phyloP scores from a whole-genome alignment of 2,329 filamentous ascomycete genomes.

The Trichoderma sp. region DNA sequence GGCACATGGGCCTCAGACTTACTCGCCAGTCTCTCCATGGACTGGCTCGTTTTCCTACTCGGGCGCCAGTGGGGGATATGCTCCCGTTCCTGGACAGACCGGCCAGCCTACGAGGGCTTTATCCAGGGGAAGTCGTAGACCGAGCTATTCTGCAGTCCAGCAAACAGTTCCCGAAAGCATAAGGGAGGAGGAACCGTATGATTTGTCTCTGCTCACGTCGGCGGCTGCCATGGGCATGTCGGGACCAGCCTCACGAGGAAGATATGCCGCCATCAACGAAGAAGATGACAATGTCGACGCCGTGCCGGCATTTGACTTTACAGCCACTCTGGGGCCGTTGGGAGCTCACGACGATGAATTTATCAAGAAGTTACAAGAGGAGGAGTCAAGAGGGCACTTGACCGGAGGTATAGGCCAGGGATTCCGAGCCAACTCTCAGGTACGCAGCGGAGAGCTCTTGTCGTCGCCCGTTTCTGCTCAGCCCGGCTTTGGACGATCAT shows the following conservation, averaged over 20 bases:
- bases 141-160: conserved; percentile 36
- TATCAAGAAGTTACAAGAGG: conserved; percentile 50
- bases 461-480: conserved; percentile 42
- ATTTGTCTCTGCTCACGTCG: conserved; percentile 48
- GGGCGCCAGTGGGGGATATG: conserved; percentile 33
- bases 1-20: conserved; percentile 30
- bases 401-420: conserved; percentile 64
- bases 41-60: conserved; percentile 39
- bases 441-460: conserved; percentile 57
- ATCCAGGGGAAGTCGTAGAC: conserved; percentile 35
- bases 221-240: conserved; percentile 46
- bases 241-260: conserved; percentile 34
- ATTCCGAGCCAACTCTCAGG: conserved; percentile 51
- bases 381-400: conserved; percentile 59
- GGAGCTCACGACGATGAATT: conserved; percentile 51
- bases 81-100: conserved; percentile 34
- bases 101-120: conserved; percentile 32
- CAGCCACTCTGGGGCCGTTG: conserved; percentile 51
- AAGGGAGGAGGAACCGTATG: conserved; percentile 47
- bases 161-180: conserved; percentile 39
- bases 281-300: conserved; percentile 37
- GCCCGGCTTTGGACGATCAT: conserved; percentile 46
- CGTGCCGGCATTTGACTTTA: conserved; percentile 50
- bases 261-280: conserved; percentile 40
- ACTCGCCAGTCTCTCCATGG: conserved; percentile 34